Base-by-base conservation (phyloP, 306 rosid species). In the Pterocarpus santalinus region DNA sequence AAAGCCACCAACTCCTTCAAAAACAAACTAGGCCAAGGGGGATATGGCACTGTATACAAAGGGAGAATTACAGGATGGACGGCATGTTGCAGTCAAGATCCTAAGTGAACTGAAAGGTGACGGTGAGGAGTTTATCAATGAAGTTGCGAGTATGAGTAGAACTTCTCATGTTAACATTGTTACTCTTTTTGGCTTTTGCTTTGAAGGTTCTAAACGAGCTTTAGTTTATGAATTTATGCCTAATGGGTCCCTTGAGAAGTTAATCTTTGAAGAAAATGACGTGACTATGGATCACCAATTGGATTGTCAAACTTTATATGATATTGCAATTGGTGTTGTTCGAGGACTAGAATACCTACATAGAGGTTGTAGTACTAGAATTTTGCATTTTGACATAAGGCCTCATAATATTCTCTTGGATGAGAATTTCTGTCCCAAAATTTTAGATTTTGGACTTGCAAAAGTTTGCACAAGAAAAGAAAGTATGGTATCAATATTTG, bases 231-330 rank as follows among this genome's bases (percentile, higher is more conserved):
- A 88, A 12, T 88, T 68, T 8, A 82, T 88, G 91, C 39, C 86
- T 47, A 85, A 88, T 77, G 91, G 87, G 17, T 88, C 91, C 2
- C 81, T 85, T 4, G 89, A 88, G 53, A 88, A 85, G 82, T 82
- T 82, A 32, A 80, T 88, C 51, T 82, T 65, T 55, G 82, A 80
- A 60, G 44, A 75, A 28, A 44, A 81, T 16, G 22, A 32, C 51
- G 0, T 35, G 32, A 1, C 38, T 7, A 3, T 12, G 6, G 43
- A 47, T 60, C 58, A 8, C 9, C 80, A 77, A 0, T 64, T 86
- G 70, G 67, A 64, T n/a, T 86, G 80, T 57, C 72, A 88, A 61
- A 69, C 65, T 32, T 61, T 84, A 16, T 74, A 58, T n/a, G 39
- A 33, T 33, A 86, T 88, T 66, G 66, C 88, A 46, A 49, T 84